Evolutionary conservation across 768 basidiomycete genomes (phyloP).

Genomic region (Termitomyces sp.): DNA sequence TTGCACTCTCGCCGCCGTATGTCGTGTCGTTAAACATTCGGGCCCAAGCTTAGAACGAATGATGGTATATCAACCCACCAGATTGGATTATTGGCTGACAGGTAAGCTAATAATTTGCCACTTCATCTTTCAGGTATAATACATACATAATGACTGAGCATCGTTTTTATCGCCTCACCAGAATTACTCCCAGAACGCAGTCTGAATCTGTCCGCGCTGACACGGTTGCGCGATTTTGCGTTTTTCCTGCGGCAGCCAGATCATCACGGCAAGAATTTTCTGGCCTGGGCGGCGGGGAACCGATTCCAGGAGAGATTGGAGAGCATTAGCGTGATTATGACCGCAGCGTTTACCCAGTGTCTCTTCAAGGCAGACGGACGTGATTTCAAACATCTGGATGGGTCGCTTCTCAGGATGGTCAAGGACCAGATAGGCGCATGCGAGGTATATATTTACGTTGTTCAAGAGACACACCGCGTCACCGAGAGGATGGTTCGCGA

Average conservation of each 20-base stretch:
- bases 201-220: neutral
- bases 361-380: neutral
- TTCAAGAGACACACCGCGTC: neutral
- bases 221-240: neutral
- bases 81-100: neutral
- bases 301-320: neutral
- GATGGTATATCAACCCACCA: neutral
- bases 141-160: neutral
- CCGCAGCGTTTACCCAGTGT: neutral
- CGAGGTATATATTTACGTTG: neutral
- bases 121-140: no score
- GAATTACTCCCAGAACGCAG: neutral
- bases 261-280: neutral
- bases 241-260: neutral
- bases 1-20: neutral
- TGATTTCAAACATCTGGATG: neutral
- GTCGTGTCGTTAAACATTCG: neutral
- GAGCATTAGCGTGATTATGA: constrained; percentile 3
- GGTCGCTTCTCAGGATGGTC: neutral
- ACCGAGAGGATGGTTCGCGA: constrained; percentile 1
- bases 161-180: neutral
- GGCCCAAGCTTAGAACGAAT: neutral
- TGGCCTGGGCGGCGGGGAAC: neutral
- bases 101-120: neutral
- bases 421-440: neutral